Conservation (phyloP, 2,329 filamentous ascomycete species). For the Didymellaceae sp. region DNA sequence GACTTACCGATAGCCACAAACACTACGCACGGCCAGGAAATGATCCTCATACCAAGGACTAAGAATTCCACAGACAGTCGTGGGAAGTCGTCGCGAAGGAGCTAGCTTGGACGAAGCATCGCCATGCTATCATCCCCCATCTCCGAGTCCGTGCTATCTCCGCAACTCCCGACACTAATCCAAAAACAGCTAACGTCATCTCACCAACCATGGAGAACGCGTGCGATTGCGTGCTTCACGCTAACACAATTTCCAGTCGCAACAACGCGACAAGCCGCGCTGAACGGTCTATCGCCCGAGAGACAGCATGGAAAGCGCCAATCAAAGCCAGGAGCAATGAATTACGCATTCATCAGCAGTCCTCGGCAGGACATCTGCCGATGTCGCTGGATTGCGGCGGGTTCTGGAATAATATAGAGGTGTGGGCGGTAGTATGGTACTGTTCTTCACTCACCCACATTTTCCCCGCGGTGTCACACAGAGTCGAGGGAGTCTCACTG, state of each 20-base stretch:
- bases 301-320: constrained; percentile 28
- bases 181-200: too few species aligned
- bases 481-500: constrained; percentile 17
- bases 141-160: too few species aligned
- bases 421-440: constrained; percentile 20
- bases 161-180: too few species aligned
- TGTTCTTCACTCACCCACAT: constrained; percentile 19
- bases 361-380: constrained; percentile 38
- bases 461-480: constrained; percentile 26
- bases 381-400: constrained; percentile 34
- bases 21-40: too few species aligned
- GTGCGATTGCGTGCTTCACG: constrained; percentile 36
- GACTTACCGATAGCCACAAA: too few species aligned
- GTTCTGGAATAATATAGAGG: constrained; percentile 25
- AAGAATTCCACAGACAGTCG: too few species aligned
- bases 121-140: too few species aligned
- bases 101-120: too few species aligned
- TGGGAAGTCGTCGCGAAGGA: too few species aligned
- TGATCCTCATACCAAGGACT: too few species aligned
- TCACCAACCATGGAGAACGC: constrained; percentile 15
- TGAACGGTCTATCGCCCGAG: constrained; percentile 35
- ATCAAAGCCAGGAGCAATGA: constrained; percentile 33
- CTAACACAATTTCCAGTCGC: constrained; percentile 37
- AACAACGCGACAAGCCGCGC: constrained; percentile 34
- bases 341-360: constrained; percentile 28